phyloP scores from a whole-genome alignment of 108 stramenopile species.

The Pseudonitzschia delicatissima region DNA sequence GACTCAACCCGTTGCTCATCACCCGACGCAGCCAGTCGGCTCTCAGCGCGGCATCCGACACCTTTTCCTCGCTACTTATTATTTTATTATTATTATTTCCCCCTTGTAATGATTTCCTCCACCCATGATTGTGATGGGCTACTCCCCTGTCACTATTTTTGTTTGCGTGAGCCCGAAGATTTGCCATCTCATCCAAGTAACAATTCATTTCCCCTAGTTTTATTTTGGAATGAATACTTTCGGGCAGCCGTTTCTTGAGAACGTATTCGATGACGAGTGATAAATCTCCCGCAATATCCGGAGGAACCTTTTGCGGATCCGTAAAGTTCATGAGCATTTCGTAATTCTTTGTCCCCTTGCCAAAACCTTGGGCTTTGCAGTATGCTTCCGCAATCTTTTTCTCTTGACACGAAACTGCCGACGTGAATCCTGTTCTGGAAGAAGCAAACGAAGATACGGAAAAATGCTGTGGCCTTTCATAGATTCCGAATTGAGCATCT shows the following conservation, averaged over 20 bases:
- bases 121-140: slow-evolving; percentile 31
- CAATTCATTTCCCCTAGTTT: slow-evolving; percentile 70
- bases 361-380: slow-evolving; percentile 57
- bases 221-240: slow-evolving; percentile 24
- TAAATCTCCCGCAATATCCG: slow-evolving; percentile 60
- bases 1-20: slow-evolving; percentile 26
- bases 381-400: slow-evolving; percentile 63
- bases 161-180: slow-evolving; percentile 15
- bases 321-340: slow-evolving; percentile 51
- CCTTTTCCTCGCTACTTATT: slow-evolving; percentile 5
- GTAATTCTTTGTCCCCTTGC: slow-evolving; percentile 26
- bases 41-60: not conserved
- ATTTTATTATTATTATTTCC: not conserved
- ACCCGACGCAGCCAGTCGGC: slow-evolving; percentile 25
- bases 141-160: not conserved
- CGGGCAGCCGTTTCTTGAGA: slow-evolving; percentile 41
- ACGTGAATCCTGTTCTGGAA: slow-evolving; percentile 64
- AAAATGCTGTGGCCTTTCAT: slow-evolving; percentile 40
- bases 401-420: slow-evolving; percentile 65
- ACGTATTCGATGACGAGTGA: slow-evolving; percentile 52
- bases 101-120: slow-evolving; percentile 10
- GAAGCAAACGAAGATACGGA: slow-evolving; percentile 66
- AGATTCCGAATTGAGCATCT: slow-evolving; percentile 14
- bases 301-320: slow-evolving; percentile 42
- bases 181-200: slow-evolving; percentile 69